Evolutionary conservation across 2,329 filamentous ascomycete species (phyloP), one percentile per base, ranked within the genome.

Genomic region (Xenoacremonium recifei): DNA sequence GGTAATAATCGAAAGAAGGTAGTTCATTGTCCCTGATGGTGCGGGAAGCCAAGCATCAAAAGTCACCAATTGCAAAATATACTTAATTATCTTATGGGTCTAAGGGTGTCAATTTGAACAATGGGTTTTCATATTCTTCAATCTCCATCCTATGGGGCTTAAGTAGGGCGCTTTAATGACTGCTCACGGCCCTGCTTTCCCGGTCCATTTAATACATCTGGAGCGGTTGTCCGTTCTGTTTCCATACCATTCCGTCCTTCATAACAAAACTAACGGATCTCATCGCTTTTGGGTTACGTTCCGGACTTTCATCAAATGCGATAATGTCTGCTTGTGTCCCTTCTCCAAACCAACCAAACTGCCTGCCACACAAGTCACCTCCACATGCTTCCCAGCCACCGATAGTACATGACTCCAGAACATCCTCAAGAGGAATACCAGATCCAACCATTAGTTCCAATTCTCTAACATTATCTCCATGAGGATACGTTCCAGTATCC

Each of bases 341-440:
- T 37, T 67, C 57, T 37, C 72, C 73, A 19, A 79, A 55, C 60
- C 67, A 73, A 2, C 77, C 77, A 54, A 81, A 80, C 16, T 65
- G 60, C 39, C 68, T 65, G 0, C 76, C 77, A 43, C 70, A 76
- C 35, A 67, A 62, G 23, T 79, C 72, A 3, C 66, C 69, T 1
- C 77, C 76, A 45, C 77, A 80, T 6, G 74, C 68, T 44, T 78
- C 69, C 76, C 76, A 80, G 0, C 77, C 78, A 17, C 68, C 69
- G 3, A 80, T 48, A 5, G 72, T 79, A 12, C 67, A 70, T 4
- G 73, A 69, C 41, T 71, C 68, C 21, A 80, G 57, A 1, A 75
- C 71, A 31, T 79, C 73, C 19, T 64, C 67, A 0, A 78, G 45
- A 0, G 73, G 70, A 2, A 81, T 58, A 0, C 76, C 76, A 5